Evolutionary conservation across 805 yeast species (phyloP).

Genomic region (Naumovozyma dairenensis): DNA sequence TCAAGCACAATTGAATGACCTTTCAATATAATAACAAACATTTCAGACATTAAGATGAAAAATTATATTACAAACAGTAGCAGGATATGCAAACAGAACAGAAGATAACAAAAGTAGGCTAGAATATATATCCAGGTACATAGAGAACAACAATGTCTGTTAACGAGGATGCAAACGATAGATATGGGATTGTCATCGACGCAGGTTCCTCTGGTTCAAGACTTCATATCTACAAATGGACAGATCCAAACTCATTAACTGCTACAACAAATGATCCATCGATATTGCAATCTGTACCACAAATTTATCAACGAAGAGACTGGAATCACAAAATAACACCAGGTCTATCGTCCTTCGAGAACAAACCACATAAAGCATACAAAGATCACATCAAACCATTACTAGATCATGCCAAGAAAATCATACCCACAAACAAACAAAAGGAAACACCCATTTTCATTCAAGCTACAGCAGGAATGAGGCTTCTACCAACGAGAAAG

Average conservation of each 20-base stretch:
- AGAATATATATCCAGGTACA: no score
- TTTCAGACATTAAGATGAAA: no score
- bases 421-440: slow-evolving; percentile 56
- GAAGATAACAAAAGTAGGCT: no score
- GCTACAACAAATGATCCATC: slow-evolving; percentile 16
- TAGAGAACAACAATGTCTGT: no score
- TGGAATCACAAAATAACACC: slow-evolving; percentile 75
- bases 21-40: no score
- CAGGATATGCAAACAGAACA: no score
- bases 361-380: slow-evolving; percentile 52
- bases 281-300: slow-evolving; percentile 51
- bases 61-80: no score
- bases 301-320: slow-evolving; percentile 46
- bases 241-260: slow-evolving; percentile 33
- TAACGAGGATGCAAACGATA: slow-evolving; percentile 11
- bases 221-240: slow-evolving; percentile 76
- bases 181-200: slow-evolving; percentile 83
- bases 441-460: slow-evolving; percentile 73
- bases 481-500: slow-evolving; percentile 51
- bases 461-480: slow-evolving; percentile 97
- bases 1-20: no score
- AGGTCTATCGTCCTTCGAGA: slow-evolving; percentile 67
- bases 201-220: slow-evolving; percentile 96
- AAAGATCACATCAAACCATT: slow-evolving; percentile 55
- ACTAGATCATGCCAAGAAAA: slow-evolving; percentile 54